These are phyloP conservation scores for Xylariaceae sp. DNA, from an alignment of 2,329 filamentous ascomycete genomes.

Conservation along the genomic window DNA sequence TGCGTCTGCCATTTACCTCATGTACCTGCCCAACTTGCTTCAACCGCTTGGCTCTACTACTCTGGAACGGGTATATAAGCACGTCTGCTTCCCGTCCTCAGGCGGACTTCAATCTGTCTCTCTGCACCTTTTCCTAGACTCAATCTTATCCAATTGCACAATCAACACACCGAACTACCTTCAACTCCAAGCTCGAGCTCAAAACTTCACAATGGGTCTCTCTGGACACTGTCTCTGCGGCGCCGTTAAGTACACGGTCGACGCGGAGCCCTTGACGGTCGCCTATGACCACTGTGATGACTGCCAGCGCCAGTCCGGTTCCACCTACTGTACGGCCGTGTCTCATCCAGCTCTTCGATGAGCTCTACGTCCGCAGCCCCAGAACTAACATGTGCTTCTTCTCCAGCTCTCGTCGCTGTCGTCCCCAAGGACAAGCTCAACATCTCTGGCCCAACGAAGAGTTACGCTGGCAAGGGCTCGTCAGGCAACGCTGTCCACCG, in stretches of 20 bases:
- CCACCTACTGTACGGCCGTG: constrained; percentile 56
- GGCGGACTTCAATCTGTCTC: no score
- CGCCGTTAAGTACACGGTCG: constrained; percentile 63
- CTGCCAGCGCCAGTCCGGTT: constrained; percentile 66
- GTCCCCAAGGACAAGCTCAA: constrained; percentile 63
- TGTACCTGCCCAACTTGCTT: no score
- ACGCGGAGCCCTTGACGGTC: constrained; percentile 32
- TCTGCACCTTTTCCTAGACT: constrained; percentile 1
- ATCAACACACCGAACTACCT: constrained; percentile 1
- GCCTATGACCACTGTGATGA: constrained; percentile 71
- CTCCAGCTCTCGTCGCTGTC: constrained; percentile 58
- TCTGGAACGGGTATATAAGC: no score
- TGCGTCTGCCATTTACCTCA: no score
- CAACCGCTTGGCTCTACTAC: no score
- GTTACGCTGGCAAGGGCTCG: constrained; percentile 53
- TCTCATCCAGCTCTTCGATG: not conserved
- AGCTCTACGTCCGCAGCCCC: not conserved
- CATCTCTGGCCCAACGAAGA: constrained; percentile 62
- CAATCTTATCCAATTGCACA: not conserved
- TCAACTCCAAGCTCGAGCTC: constrained; percentile 1
- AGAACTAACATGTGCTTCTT: constrained; percentile 9
- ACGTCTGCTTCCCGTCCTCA: no score
- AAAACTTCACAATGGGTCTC: constrained; percentile 52
- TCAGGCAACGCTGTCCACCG: constrained; percentile 63
- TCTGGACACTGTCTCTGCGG: constrained; percentile 69